A percentile compares a stretch with the other conserved stretches of the same genome.
Conservation (phyloP, 306 rosid genomes). For the Prunus mume region DNA sequence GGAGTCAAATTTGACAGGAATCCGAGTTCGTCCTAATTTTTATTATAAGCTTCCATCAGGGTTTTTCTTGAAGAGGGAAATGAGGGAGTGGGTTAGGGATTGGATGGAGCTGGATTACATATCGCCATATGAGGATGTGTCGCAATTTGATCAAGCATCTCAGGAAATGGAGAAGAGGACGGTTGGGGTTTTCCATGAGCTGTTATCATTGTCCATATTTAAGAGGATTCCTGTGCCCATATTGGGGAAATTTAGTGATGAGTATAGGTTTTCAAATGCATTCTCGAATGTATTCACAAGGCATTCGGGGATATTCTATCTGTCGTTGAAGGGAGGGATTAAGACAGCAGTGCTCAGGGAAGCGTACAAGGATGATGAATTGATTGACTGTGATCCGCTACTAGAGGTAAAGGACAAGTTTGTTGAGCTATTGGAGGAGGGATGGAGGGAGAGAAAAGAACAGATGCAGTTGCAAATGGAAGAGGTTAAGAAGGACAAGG, state of each 20-base stretch:
- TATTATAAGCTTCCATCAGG: constrained; percentile 62
- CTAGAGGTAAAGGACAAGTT: constrained; percentile 67
- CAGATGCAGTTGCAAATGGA: constrained; percentile 42
- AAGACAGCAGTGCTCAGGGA: constrained; percentile 77
- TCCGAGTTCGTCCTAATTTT: constrained; percentile 76
- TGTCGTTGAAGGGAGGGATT: constrained; percentile 88
- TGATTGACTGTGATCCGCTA: constrained; percentile 74
- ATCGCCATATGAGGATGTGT: constrained; percentile 69
- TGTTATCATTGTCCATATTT: constrained; percentile 59
- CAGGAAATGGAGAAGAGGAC: constrained; percentile 68
- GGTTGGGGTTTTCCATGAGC: constrained; percentile 54
- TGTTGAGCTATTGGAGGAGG: constrained; percentile 70
- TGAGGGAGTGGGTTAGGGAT: constrained; percentile 94
- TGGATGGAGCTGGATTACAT: constrained; percentile 81
- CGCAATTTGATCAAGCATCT: constrained; percentile 59
- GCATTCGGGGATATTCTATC: constrained; percentile 77
- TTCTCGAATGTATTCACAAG: constrained; percentile 69
- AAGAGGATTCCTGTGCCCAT: constrained; percentile 82
- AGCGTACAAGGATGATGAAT: constrained; percentile 51
- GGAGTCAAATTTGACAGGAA: constrained; percentile 52
- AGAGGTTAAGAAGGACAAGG: constrained; percentile 44
- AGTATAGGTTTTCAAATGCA: constrained; percentile 74
- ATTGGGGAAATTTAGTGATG: constrained; percentile 72
- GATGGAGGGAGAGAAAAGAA: constrained; percentile 65
- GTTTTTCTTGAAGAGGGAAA: constrained; percentile 69